phyloP scores from a whole-genome alignment of 495 filamentous ascomycete genomes.

The Pyrenula massariospora region DNA sequence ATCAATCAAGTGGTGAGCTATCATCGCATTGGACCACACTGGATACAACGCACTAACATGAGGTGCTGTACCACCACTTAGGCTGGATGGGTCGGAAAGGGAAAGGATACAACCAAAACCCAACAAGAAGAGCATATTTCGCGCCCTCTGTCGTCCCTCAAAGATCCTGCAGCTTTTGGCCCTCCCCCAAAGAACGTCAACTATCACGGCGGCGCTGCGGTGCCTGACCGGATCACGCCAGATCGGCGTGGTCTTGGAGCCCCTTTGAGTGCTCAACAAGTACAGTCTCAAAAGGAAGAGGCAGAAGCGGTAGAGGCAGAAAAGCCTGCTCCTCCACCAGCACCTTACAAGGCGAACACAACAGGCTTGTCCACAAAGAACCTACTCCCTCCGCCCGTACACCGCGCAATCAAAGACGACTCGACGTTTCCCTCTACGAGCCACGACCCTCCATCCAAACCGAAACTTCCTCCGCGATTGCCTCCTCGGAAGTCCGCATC shows the following conservation, averaged over 20 bases:
- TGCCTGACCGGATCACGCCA: slow-evolving; percentile 34
- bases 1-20: slow-evolving; percentile 43
- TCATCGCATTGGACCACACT: too few relatives aligned
- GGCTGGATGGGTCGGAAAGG: slow-evolving; percentile 44
- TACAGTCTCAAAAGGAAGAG: slow-evolving; percentile 26
- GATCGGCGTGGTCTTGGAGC: slow-evolving; percentile 36
- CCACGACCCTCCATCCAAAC: slow-evolving; percentile 19
- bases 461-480: slow-evolving; percentile 57
- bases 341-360: slow-evolving; percentile 57
- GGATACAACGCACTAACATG: neutral
- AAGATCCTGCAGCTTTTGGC: slow-evolving; percentile 74
- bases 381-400: slow-evolving; percentile 60
- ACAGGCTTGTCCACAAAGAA: slow-evolving; percentile 57
- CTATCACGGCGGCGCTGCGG: slow-evolving; percentile 37
- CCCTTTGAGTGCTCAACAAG: slow-evolving; percentile 29
- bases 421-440: slow-evolving; percentile 19
- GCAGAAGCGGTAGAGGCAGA: slow-evolving; percentile 19
- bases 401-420: slow-evolving; percentile 27
- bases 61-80: slow-evolving; percentile 6
- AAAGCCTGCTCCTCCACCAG: slow-evolving; percentile 40
- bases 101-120: slow-evolving; percentile 24
- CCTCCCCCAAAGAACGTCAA: slow-evolving; percentile 68
- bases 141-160: slow-evolving; percentile 61
- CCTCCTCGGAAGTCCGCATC: slow-evolving; percentile 55
- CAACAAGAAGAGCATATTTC: slow-evolving; percentile 40